A percentile compares a stretch with the other conserved stretches of the same genome.
phyloP scores from a whole-genome alignment of 371 early-diverging fungal species.

The Rhizopus stolonifer region DNA sequence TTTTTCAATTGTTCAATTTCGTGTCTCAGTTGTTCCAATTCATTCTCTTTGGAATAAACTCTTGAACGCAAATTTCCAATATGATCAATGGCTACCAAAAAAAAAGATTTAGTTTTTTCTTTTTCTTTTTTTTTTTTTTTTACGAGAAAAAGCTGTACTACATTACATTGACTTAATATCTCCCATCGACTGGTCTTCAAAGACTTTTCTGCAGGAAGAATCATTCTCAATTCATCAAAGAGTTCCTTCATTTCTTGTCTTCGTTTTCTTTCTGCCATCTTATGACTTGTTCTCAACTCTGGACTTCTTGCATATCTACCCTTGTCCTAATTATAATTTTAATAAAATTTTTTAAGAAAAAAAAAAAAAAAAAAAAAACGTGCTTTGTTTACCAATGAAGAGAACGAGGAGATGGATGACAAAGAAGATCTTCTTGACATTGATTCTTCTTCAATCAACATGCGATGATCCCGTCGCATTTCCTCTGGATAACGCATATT shows the following conservation, averaged over 20 bases:
- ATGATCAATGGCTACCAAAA: not conserved
- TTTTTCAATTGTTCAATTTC: not conserved
- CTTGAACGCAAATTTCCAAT: not conserved
- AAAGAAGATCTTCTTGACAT: not conserved
- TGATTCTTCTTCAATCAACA: not conserved
- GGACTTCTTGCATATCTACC: conserved; percentile 59
- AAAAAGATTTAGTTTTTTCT: no score
- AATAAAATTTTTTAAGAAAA: no score
- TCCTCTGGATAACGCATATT: not conserved
- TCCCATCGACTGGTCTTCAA: conserved; percentile 80
- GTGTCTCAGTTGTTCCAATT: not conserved
- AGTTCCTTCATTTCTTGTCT: conserved; percentile 79
- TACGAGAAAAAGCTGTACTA: not conserved
- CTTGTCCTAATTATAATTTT: not conserved
- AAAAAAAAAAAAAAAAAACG: not conserved
- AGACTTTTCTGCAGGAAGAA: conserved; percentile 65
- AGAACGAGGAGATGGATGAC: not conserved
- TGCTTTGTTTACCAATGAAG: not conserved
- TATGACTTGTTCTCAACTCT: conserved; percentile 64
- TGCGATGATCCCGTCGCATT: not conserved
- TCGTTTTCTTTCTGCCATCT: conserved; percentile 76
- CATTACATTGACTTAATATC: conserved; percentile 67
- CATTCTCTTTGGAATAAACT: conserved; percentile 1
- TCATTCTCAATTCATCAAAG: conserved; percentile 71
- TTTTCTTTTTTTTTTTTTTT: not conserved